Evolutionary conservation across 805 yeast genomes (phyloP).

Genomic region (Kockiozyma suomiensis): DNA sequence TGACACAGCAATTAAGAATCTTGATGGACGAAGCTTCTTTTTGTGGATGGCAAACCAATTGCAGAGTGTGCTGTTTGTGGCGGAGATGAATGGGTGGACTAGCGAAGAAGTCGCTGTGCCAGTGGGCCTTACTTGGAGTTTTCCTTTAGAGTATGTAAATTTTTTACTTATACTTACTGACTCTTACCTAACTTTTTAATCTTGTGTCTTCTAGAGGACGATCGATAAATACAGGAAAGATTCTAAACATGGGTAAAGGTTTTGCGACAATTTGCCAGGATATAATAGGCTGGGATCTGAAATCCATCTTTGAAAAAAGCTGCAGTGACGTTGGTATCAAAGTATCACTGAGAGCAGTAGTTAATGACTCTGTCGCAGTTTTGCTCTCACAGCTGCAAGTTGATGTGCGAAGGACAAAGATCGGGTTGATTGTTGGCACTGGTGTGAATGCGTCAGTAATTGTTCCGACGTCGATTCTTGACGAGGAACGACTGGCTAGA

Average conservation of each 20-base stretch:
- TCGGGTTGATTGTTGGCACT: constrained; percentile 89
- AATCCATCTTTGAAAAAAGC: constrained; percentile 64
- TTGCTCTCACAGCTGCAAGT: constrained; percentile 69
- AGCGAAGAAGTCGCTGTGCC: constrained; percentile 4
- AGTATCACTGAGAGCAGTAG: constrained; percentile 73
- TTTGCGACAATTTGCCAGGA: constrained; percentile 67
- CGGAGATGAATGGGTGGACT: constrained; percentile 3
- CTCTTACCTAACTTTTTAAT: not conserved
- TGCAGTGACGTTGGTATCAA: constrained; percentile 57
- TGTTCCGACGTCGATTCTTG: constrained; percentile 66
- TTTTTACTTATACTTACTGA: not conserved
- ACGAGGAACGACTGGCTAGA: constrained; percentile 63
- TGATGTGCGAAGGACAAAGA: constrained; percentile 55
- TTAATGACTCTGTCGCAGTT: constrained; percentile 90
- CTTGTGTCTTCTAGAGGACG: constrained; percentile 27
- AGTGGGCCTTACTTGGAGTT: constrained; percentile 44
- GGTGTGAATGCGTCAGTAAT: constrained; percentile 79
- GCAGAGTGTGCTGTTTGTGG: constrained; percentile 13
- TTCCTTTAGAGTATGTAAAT: constrained; percentile 38
- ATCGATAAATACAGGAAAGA: constrained; percentile 34
- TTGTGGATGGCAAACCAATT: constrained; percentile 41
- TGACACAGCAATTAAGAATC: constrained; percentile 36
- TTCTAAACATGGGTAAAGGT: constrained; percentile 60
- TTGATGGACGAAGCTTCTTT: constrained; percentile 40
- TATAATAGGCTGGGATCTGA: constrained; percentile 73